Base-by-base conservation (phyloP, 306 rosid species). In the Gastrolobium villosum region DNA sequence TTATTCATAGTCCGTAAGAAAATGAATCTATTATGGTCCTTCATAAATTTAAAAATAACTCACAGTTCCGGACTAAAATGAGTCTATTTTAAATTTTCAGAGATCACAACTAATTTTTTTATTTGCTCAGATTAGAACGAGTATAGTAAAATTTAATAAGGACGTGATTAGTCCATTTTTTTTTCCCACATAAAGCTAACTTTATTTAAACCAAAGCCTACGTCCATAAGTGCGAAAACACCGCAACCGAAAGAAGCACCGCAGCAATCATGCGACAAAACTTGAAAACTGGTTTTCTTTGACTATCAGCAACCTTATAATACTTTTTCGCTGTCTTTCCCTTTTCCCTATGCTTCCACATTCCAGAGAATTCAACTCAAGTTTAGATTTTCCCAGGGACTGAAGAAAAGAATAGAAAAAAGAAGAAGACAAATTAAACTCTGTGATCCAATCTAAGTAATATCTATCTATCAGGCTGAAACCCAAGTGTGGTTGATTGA, bases 281-380 rank as follows among this genome's bases (percentile, higher is more conserved):
- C 41, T 40, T 1, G 26, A 20, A 55, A 14, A 65, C 7, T 41
- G 49, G 74, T 34, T 77, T 77, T 52, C 86, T 72, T 72, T 55
- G 65, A 30, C 74, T 65, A 15, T 64, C 86, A 5, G 65, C 75
- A 82, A 77, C 70, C 64, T 77, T 77, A 79, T 62, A 44, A 4
- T 5, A 61, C 69, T 32, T 39, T 2, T 2, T 6, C 70, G 0
- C 13, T 43, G n/a, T 35, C 2, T 34, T 57, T n/a, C 8, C 8
- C 65, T 11, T 28, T 20, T 30, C 48, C 3, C 43, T 64, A 13
- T 11, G 11, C 65, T 67, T 45, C 54, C 40, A 50, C 71, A 26
- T 64, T 70, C 45, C 74, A n/a, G 2, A 4, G 13, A 40, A 50
- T 40, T 55, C 66, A 37, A 50, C 7, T 41, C 63, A 15, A 46